Base-by-base conservation (phyloP, 768 basidiomycete genomes). In the Suillus decipiens region DNA sequence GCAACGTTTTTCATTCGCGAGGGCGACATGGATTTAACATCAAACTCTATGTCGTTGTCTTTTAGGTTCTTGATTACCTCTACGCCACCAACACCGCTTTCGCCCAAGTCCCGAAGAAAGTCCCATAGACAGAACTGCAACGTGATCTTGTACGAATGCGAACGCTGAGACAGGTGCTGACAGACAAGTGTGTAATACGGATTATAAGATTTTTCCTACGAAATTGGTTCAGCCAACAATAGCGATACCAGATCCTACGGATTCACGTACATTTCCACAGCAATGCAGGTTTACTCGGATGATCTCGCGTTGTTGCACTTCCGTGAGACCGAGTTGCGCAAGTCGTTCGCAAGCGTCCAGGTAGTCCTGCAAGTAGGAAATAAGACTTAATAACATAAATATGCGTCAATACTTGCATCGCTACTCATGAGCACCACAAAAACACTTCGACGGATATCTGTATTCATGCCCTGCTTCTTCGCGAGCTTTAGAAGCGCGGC, bases 111-210 rank as follows among this genome's bases (percentile, higher is more conserved):
- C 10, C 96, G 89, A 34, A 99, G 77, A 72, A 99, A 96, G 73
- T 99, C 97, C 97, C 97, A 99, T 7, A 99, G 77, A 68, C 89
- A 93, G 74, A 93, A 99, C 71, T 98, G 97, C 24, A 98, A 79
- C 2, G 97, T 98, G 68, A 98, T 90, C 70, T 87, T 92, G 80
- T 95, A 89, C 5, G 90, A 85, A 72, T 96, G 94, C 0, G 94
- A 88, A 10, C 78, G 79, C 10, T 83, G 80, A 70, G 93, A 92
- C 34, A 98, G 86, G 14, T 93, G 88, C 67, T 93, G 89, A 65
- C 87, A 87, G 42, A 99, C 89, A 55, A 99, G 86, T 7, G 93
- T 85, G 75, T 99, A 99, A 76, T 93, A 99, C 0, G 96, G 96
- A 70, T 99, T 99, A 78, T 96, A 98, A 1, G 83, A 74, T 73